Evolutionary conservation across 176 grass and related monocot species (phyloP).

Genomic region (Zea mays): Zm-B73-REFERENCE-NAM-5.0 NC_050102.1:177639501-177640000

Average conservation of each 20-base stretch:
- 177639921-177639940: background rate
- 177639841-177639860: conserved; percentile 59
- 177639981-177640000: conserved; percentile 91
- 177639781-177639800: conserved; percentile 32
- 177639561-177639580: no score
- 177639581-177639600: no score
- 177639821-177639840: background rate
- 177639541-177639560: no score
- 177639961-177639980: background rate
- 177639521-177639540: no score
- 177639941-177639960: background rate
- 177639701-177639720: no score
- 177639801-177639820: conserved; percentile 32
- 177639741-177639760: conserved; percentile 19
- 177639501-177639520: no score
- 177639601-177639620: no score
- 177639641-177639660: no score
- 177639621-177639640: no score
- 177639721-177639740: background rate
- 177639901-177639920: conserved; percentile 45
- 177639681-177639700: no score
- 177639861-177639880: conserved; percentile 68
- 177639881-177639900: conserved; percentile 74
- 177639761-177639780: conserved; percentile 36
- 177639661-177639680: no score